Evolutionary conservation across 2,329 filamentous ascomycete genomes (phyloP), one percentile per base, ranked within the genome.

Genomic region (Pseudogymnoascus sp.): DNA sequence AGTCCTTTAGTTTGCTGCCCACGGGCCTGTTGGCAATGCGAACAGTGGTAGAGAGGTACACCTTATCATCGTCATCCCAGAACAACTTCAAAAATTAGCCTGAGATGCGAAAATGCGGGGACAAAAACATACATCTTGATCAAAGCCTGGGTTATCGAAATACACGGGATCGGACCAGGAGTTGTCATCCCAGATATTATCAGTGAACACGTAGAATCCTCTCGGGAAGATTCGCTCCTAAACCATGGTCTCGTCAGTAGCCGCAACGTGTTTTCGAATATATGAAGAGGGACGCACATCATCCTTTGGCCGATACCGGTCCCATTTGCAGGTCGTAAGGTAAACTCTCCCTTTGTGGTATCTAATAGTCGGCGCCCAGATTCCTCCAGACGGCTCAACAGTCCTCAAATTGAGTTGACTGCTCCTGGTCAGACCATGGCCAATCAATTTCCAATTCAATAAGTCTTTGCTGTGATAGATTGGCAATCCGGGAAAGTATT

Each of bases 401-500:
- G 80, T 81, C 25, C 81, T 75, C 71, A 84, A 76, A 62, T 84
- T 78, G 11, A 84, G 73, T 69, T 84, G 81, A 40, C 75, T 78
- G 50, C 76, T 76, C 36, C 81, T 75, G 10, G 74, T 83, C 59
- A 84, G 73, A 1, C 80, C 82, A 66, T 83, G 78, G 4, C 77
- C 78, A 50, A 83, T 79, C n/a, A 83, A 76, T 5, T 74, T 74
- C 81, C 82, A 84, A 44, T 79, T 78, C 7, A 82, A 71, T 10
- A 84, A 75, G 66, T 84, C 78, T 0, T 73, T 80, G 18, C 81
- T 84, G 25, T 83, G 78, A 68, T 87, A 85, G 63, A 88, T 83
- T 12, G 83, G 81, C n/a, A 81, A 80, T 3, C 83, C 83, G 0
- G 84, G 84, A 65, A 84, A 86, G 70, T 79, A 84, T 70, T 87